Evolutionary conservation across 2,329 filamentous ascomycete genomes (phyloP), one percentile per base, ranked within the genome.

Genomic region (Aspergillus carbonarius): DNA sequence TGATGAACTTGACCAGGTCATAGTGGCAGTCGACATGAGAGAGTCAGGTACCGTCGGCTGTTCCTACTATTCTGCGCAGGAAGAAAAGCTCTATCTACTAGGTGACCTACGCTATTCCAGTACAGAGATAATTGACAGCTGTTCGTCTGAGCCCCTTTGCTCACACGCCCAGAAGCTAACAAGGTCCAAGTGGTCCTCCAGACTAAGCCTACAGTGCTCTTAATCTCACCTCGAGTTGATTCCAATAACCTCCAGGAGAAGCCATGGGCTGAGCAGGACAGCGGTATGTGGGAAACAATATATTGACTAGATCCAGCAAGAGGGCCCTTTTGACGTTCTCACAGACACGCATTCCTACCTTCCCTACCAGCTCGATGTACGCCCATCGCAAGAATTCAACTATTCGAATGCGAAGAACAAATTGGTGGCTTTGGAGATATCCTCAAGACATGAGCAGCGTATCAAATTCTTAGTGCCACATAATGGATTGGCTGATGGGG

Each of bases 11-110:
- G 83, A 85, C 57, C 90, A 95, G 69, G 76, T 92, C 25, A 83
- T 96, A 58, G 91, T 96, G 86, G 90, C 91, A 0, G 79, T 96
- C 23, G 87, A 96, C 59, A 81, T 93, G 71, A 86, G 83, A 61
- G 83, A 87, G n/a, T 83, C 85, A 30, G 86, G 84, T 0, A 87
- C 83, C 0, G 81, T 96, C 17, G 93, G 93, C 0, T 97, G 92
- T 72, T 88, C 91, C 47, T 96, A 93, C 70, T 96, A 93, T 70
- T 79, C 88, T 48, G 86, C 88, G 5, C 77, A 82, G 25, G 85
- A 92, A 39, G 87, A 90, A 67, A 85, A 82, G 35, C 74, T 97
- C 3, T 88, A 85, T 59, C 81, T 96, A 44, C 87, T 96, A 70
- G 87, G 93, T 70, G 93, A 97, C 65, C 82, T 91, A 9, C 81